Conservation (phyloP, 2,329 filamentous ascomycete genomes). For the Alternaria rosae region DNA sequence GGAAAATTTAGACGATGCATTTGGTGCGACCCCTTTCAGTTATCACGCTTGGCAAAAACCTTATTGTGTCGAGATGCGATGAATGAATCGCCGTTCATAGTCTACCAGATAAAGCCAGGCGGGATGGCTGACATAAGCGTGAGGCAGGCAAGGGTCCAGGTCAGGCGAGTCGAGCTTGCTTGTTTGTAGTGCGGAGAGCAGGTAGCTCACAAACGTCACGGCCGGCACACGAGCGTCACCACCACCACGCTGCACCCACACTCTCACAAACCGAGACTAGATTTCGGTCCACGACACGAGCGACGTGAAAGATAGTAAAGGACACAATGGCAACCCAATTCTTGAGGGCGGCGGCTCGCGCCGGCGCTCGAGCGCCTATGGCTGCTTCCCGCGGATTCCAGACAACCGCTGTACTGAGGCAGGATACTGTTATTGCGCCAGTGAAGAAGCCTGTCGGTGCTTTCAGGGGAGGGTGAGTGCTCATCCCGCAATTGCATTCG, state of each 20-base stretch:
- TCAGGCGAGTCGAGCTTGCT: conserved; percentile 18
- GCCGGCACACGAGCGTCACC: conserved; percentile 12
- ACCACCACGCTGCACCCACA: not conserved
- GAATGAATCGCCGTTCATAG: not conserved
- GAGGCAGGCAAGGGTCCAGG: conserved; percentile 6
- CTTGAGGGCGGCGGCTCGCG: conserved; percentile 51
- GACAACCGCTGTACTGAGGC: conserved; percentile 45
- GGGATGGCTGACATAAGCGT: conserved; percentile 7
- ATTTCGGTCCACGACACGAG: not conserved
- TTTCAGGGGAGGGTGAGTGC: conserved; percentile 74
- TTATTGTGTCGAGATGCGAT: not conserved
- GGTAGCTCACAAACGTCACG: conserved; percentile 15
- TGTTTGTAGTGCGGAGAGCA: conserved; percentile 15
- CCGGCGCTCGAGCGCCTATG: conserved; percentile 29
- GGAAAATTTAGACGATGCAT: not conserved
- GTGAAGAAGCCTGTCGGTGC: conserved; percentile 73
- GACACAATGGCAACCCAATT: conserved; percentile 55
- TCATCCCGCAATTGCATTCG: not conserved
- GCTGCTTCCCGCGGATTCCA: conserved; percentile 49
- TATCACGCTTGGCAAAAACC: not conserved
- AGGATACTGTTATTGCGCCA: conserved; percentile 51
- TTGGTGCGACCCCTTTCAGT: too few relatives aligned
- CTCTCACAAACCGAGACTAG: not conserved
- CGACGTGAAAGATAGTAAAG: not conserved
- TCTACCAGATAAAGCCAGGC: conserved; percentile 3